phyloP scores from a whole-genome alignment of 345 rosid genomes.

The Eucalyptus erythrocorys region DNA sequence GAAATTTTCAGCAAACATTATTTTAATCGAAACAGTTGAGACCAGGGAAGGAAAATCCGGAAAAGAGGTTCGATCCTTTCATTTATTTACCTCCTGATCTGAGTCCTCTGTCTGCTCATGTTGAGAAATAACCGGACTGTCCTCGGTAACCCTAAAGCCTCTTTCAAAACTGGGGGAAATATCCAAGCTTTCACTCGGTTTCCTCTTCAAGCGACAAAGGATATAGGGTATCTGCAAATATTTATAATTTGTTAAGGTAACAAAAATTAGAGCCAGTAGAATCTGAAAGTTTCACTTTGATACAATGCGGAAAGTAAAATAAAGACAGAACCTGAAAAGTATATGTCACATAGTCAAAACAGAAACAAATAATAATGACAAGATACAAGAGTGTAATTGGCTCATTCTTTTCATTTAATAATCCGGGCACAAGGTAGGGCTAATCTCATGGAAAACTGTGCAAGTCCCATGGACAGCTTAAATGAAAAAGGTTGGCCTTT shows the following conservation, averaged over 20 bases:
- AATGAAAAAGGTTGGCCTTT: neutral
- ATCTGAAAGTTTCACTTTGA: neutral
- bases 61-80: neutral
- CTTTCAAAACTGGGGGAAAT: neutral
- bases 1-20: neutral
- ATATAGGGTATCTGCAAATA: neutral
- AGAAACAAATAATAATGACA: neutral
- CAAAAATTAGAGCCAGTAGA: neutral
- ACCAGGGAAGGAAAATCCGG: neutral
- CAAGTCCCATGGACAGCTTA: neutral
- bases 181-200: neutral
- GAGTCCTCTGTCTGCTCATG: neutral
- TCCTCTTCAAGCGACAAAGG: neutral
- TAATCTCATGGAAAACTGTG: neutral
- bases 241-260: neutral
- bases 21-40: neutral
- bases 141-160: neutral
- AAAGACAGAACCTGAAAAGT: neutral
- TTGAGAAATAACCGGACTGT: neutral
- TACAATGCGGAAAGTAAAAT: neutral
- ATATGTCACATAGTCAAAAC: neutral
- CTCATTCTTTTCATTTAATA: neutral
- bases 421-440: neutral
- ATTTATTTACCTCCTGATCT: neutral
- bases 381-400: neutral